Evolutionary conservation across 2,329 filamentous ascomycete species (phyloP).

Genomic region (Hypoxylon sp.): DNA sequence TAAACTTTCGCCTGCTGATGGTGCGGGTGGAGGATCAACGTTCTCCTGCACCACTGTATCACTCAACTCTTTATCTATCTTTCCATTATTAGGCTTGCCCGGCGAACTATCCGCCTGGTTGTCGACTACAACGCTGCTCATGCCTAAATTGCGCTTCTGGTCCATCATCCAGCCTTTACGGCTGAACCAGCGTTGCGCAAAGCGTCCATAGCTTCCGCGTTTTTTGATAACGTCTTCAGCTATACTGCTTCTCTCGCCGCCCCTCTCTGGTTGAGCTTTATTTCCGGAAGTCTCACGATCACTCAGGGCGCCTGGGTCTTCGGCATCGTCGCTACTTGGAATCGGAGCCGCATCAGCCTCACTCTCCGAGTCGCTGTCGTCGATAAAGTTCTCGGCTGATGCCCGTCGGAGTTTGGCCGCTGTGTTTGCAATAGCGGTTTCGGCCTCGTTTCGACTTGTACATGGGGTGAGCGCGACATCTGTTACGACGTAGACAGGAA

Average conservation of each 20-base stretch:
- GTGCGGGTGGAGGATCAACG: slow-evolving; percentile 46
- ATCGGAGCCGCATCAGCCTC: slow-evolving; percentile 64
- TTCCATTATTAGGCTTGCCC: slow-evolving; percentile 35
- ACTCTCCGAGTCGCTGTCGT: slow-evolving; percentile 60
- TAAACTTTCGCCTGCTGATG: slow-evolving; percentile 66
- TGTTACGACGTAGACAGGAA: slow-evolving; percentile 87
- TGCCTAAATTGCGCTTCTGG: slow-evolving; percentile 76
- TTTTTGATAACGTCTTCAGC: slow-evolving; percentile 90
- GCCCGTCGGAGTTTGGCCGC: slow-evolving; percentile 59
- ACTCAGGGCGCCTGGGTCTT: slow-evolving; percentile 51
- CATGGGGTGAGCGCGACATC: slow-evolving; percentile 93
- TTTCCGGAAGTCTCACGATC: slow-evolving; percentile 46
- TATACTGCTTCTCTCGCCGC: slow-evolving; percentile 71
- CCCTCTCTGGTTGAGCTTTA: slow-evolving; percentile 51
- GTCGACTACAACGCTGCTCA: slow-evolving; percentile 64
- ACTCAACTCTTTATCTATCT: slow-evolving; percentile 50
- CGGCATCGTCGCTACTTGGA: slow-evolving; percentile 52
- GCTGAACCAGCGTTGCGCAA: slow-evolving; percentile 93
- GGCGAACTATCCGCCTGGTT: slow-evolving; percentile 60
- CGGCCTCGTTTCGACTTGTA: slow-evolving; percentile 80
- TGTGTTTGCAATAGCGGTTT: slow-evolving; percentile 77
- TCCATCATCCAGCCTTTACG: slow-evolving; percentile 84
- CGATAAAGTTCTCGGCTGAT: slow-evolving; percentile 50
- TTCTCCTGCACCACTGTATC: slow-evolving; percentile 51
- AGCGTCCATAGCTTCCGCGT: slow-evolving; percentile 87